These are phyloP conservation scores for Wickerhamomyces queroliae DNA, from an alignment of 805 yeast genomes.

Conservation along the genomic window DNA sequence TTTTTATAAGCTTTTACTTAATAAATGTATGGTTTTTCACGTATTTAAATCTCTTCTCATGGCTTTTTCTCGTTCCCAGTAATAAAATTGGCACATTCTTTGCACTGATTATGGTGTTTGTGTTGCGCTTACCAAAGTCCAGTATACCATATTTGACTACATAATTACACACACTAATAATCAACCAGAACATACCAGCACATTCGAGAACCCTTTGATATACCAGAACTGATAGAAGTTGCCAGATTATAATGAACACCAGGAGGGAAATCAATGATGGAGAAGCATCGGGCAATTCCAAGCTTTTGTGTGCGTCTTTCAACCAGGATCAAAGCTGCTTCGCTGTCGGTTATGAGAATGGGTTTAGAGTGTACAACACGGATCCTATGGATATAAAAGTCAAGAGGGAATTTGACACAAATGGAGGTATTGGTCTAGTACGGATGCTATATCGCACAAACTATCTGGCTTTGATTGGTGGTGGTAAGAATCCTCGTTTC, in stretches of 20 bases:
- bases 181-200: too few species aligned
- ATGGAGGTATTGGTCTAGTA: conserved; percentile 63
- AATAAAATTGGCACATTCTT: too few species aligned
- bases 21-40: too few species aligned
- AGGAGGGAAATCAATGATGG: conserved; percentile 16
- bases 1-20: too few species aligned
- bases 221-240: too few species aligned
- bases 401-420: conserved; percentile 41
- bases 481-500: conserved; percentile 74
- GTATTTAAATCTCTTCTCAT: too few species aligned
- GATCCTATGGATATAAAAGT: conserved; percentile 82
- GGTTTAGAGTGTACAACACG: conserved; percentile 80
- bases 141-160: too few species aligned
- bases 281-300: conserved; percentile 2
- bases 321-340: conserved; percentile 92
- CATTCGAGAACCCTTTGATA: too few species aligned
- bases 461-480: conserved; percentile 86
- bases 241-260: conserved; percentile 19
- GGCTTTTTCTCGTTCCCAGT: too few species aligned
- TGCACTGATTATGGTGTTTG: too few species aligned
- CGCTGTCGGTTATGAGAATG: conserved; percentile 73
- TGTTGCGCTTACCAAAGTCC: too few species aligned
- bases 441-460: conserved; percentile 88
- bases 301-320: conserved; percentile 33
- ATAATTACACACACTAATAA: too few species aligned